These are phyloP conservation scores for Parmelia sp. DNA, from an alignment of 495 filamentous ascomycete genomes.

Conservation along the genomic window DNA sequence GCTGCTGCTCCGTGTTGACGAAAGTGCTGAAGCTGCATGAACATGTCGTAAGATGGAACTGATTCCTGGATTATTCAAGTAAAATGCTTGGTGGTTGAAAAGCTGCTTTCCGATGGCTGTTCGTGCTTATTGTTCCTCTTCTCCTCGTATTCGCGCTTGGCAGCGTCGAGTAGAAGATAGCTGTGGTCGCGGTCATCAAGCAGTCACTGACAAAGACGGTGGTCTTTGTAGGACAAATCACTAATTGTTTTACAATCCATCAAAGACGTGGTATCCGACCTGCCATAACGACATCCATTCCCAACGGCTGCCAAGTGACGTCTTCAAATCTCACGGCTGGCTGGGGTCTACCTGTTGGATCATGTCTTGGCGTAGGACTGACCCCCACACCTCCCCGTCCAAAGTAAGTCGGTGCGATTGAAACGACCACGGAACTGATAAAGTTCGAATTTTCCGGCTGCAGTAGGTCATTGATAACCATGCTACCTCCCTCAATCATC, in stretches of 20 bases:
- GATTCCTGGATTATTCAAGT: not conserved
- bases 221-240: no score
- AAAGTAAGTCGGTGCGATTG: slow-evolving; percentile 77
- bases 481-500: slow-evolving; percentile 83
- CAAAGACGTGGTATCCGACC: slow-evolving; percentile 45
- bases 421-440: slow-evolving; percentile 70
- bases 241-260: not conserved
- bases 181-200: no score
- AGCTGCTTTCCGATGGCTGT: no score
- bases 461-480: slow-evolving; percentile 70
- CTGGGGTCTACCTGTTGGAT: slow-evolving; percentile 44
- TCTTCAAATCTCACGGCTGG: slow-evolving; percentile 56
- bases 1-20: not conserved
- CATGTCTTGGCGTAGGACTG: slow-evolving; percentile 48
- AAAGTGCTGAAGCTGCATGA: not conserved
- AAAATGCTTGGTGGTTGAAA: no score
- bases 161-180: no score
- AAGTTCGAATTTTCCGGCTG: slow-evolving; percentile 52
- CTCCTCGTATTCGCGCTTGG: no score
- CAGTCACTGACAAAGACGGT: no score
- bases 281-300: slow-evolving; percentile 68
- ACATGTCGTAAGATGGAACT: not conserved
- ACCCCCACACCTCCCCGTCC: slow-evolving; percentile 72
- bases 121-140: no score
- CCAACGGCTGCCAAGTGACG: slow-evolving; percentile 66